A percentile compares a stretch with the other conserved stretches of the same genome.
These are phyloP conservation scores for Colletotrichum tropicicola DNA, from an alignment of 2,329 filamentous ascomycete genomes.

Conservation along the genomic window DNA sequence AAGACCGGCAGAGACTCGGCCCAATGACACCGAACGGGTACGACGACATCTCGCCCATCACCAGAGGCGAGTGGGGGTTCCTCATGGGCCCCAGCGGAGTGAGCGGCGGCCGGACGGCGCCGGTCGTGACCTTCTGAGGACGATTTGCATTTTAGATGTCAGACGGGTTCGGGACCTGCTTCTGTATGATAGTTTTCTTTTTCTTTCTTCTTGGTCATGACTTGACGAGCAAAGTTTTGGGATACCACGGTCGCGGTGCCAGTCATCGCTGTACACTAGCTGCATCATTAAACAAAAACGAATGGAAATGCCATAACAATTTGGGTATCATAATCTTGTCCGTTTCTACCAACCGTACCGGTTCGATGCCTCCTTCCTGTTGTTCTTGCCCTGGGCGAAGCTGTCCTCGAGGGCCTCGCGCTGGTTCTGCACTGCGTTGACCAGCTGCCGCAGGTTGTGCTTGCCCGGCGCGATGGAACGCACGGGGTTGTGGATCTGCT, in stretches of 20 bases:
- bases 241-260: conserved; percentile 6
- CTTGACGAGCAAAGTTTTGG: conserved; percentile 15
- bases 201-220: not conserved
- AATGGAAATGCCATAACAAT: not conserved
- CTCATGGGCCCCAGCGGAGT: conserved; percentile 61
- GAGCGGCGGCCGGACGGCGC: conserved; percentile 53
- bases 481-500: conserved; percentile 82
- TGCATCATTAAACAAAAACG: not conserved
- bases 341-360: conserved; percentile 80
- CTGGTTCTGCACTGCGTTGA: conserved; percentile 84
- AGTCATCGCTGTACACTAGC: conserved; percentile 23
- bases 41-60: conserved; percentile 70
- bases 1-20: conserved; percentile 46
- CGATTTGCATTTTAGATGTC: not conserved
- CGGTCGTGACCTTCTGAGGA: conserved; percentile 61
- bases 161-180: not conserved
- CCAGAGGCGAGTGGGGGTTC: conserved; percentile 70
- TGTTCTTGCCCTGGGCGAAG: conserved; percentile 82
- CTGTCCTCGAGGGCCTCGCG: conserved; percentile 90
- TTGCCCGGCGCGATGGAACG: conserved; percentile 86
- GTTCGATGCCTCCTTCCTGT: conserved; percentile 82
- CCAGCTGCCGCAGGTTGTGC: conserved; percentile 87
- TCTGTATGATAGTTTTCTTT: conserved; percentile 21
- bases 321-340: conserved; percentile 20
- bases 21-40: conserved; percentile 67